These are phyloP conservation scores for Cucurbitaria berberidis DNA, from an alignment of 2,329 filamentous ascomycete species.

Conservation along the genomic window DNA sequence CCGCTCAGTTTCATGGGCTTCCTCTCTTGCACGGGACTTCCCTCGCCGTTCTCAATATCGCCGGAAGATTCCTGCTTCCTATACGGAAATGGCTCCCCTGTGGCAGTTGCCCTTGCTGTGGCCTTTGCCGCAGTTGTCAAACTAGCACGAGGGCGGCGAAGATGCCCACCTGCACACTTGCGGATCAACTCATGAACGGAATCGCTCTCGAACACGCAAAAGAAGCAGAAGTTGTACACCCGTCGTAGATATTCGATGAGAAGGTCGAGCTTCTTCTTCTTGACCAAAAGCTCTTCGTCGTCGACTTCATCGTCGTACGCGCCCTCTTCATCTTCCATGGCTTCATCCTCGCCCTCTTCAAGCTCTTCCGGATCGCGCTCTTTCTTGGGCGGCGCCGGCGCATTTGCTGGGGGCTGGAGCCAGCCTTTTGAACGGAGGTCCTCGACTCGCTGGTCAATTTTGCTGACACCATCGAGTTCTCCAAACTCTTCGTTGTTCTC, in stretches of 20 bases:
- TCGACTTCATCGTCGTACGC: conserved; percentile 79
- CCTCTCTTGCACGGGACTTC: conserved; percentile 74
- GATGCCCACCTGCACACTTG: conserved; percentile 96
- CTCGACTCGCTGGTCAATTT: conserved; percentile 86
- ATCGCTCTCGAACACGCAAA: conserved; percentile 98
- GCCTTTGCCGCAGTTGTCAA: conserved; percentile 82
- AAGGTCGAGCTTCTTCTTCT: conserved; percentile 97
- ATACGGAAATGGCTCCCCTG: conserved; percentile 80
- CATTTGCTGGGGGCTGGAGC: conserved; percentile 69
- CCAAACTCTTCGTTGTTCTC: conserved; percentile 61
- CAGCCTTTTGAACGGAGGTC: conserved; percentile 76
- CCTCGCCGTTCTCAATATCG: conserved; percentile 67
- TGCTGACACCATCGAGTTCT: conserved; percentile 69
- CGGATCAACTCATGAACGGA: conserved; percentile 94
- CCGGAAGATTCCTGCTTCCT: conserved; percentile 75
- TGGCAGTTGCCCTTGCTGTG: conserved; percentile 83
- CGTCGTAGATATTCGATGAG: conserved; percentile 95
- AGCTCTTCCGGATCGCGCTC: conserved; percentile 67
- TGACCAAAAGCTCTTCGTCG: conserved; percentile 84
- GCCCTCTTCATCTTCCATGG: conserved; percentile 68
- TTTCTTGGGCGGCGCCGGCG: conserved; percentile 62
- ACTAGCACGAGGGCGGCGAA: conserved; percentile 86
- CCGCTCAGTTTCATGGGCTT: conserved; percentile 67
- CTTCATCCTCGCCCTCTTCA: conserved; percentile 75
- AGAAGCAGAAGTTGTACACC: conserved; percentile 99